These are phyloP conservation scores for Fomitopsis betulina DNA, from an alignment of 1,284 basidiomycete genomes.

Conservation along the genomic window DNA sequence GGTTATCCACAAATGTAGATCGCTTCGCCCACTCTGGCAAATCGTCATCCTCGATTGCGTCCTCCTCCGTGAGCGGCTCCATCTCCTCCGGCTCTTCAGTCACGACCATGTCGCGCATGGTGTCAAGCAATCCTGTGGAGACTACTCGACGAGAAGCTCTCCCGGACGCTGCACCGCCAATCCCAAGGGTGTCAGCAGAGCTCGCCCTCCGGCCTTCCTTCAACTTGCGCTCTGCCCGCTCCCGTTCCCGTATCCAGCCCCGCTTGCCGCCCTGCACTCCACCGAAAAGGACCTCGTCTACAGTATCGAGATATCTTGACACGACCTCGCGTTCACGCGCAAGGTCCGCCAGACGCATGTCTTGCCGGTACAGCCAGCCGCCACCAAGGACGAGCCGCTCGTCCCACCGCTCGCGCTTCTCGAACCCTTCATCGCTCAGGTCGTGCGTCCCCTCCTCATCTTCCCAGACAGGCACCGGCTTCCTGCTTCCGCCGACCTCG, in stretches of 20 bases:
- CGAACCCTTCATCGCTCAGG: conserved; percentile 40
- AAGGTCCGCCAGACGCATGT: conserved; percentile 52
- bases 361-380: conserved; percentile 75
- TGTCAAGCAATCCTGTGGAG: conserved; percentile 48
- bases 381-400: conserved; percentile 70
- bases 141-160: conserved; percentile 41
- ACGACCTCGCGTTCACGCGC: conserved; percentile 54
- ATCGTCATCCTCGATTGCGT: conserved; percentile 55
- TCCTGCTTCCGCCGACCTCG: conserved; percentile 57
- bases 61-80: conserved; percentile 46
- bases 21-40: conserved; percentile 74
- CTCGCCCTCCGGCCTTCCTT: conserved; percentile 48
- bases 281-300: conserved; percentile 69
- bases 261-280: conserved; percentile 45
- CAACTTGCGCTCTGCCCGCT: conserved; percentile 20
- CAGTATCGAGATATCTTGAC: conserved; percentile 59
- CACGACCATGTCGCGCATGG: conserved; percentile 43
- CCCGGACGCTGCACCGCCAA: conserved; percentile 8
- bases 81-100: conserved; percentile 58
- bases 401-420: conserved; percentile 71
- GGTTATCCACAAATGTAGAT: conserved; percentile 46
- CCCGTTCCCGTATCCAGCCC: conserved; percentile 52
- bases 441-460: conserved; percentile 52
- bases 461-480: conserved; percentile 75
- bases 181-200: conserved; percentile 34